A percentile compares a stretch with the other conserved stretches of the same genome.
Evolutionary conservation across 805 yeast species (phyloP).

Genomic region (Sporopachydermia quercuum): DNA sequence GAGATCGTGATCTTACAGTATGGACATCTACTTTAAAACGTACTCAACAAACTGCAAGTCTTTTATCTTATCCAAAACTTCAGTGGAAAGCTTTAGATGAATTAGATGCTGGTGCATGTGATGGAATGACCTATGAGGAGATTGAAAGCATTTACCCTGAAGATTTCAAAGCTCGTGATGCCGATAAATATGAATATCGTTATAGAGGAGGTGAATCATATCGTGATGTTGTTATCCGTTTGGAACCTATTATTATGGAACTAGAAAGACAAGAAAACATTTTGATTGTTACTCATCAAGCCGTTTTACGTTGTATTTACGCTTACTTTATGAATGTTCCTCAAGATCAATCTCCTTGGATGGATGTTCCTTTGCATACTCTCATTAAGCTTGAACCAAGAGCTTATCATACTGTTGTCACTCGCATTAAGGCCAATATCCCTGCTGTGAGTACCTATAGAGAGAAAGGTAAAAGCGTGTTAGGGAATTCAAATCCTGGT

Average conservation of each 20-base stretch:
- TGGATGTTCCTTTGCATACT: conserved; percentile 95
- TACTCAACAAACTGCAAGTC: conserved; percentile 85
- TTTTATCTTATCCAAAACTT: conserved; percentile 64
- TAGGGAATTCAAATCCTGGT: conserved; percentile 1
- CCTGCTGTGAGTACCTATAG: conserved; percentile 97
- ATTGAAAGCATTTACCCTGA: conserved; percentile 77
- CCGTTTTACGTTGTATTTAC: conserved; percentile 88
- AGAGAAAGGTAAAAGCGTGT: conserved; percentile 67
- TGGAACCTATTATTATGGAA: conserved; percentile 98
- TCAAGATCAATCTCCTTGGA: conserved; percentile 96
- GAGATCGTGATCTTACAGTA: conserved; percentile 51
- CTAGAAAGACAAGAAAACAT: conserved; percentile 94
- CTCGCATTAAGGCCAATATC: conserved; percentile 84
- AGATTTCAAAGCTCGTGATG: conserved; percentile 92
- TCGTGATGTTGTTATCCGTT: conserved; percentile 83
- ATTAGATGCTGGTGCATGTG: conserved; percentile 94
- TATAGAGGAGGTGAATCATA: conserved; percentile 97
- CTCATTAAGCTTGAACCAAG: conserved; percentile 89
- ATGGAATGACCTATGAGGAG: conserved; percentile 92
- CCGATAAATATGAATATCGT: conserved; percentile 87
- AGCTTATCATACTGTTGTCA: conserved; percentile 79
- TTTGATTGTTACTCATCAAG: conserved; percentile 92
- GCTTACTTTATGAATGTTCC: conserved; percentile 98
- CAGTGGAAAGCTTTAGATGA: conserved; percentile 97
- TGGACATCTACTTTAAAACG: conserved; percentile 91